phyloP scores from a whole-genome alignment of 2,329 filamentous ascomycete genomes.

The Teratosphaeria epicoccoides region DNA sequence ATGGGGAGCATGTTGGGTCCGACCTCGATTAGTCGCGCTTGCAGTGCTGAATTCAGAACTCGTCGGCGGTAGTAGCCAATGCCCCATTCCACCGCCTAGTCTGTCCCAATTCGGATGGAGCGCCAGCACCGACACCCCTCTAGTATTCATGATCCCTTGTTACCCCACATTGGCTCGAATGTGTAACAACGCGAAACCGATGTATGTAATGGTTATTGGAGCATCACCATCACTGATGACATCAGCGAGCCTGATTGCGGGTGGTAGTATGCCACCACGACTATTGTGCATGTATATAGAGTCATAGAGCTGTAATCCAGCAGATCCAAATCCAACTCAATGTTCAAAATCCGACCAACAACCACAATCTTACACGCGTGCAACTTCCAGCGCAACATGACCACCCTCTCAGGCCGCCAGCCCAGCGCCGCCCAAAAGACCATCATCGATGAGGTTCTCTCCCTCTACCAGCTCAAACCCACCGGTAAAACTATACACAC shows the following conservation, averaged over 20 bases:
- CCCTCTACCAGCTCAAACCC: conserved; percentile 16
- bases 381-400: not conserved
- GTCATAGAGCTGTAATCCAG: too few species aligned
- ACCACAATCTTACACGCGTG: not conserved
- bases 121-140: too few species aligned
- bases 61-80: too few species aligned
- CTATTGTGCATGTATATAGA: too few species aligned
- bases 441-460: conserved; percentile 17
- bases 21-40: too few species aligned
- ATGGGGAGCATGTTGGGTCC: too few species aligned
- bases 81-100: not conserved
- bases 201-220: not conserved
- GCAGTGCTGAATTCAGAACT: too few species aligned
- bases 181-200: not conserved
- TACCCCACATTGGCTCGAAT: not conserved
- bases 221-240: not conserved
- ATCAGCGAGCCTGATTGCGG: not conserved
- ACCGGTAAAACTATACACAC: too few species aligned
- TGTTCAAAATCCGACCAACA: not conserved
- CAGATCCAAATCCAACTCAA: too few species aligned
- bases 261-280: not conserved
- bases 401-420: conserved; percentile 3
- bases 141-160: not conserved
- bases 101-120: not conserved
- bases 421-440: conserved; percentile 10